A percentile compares a stretch with the other conserved stretches of the same genome.
Evolutionary conservation across 164 flowering plant species (phyloP).

Genomic region (Dillenia suffruticosa): DNA sequence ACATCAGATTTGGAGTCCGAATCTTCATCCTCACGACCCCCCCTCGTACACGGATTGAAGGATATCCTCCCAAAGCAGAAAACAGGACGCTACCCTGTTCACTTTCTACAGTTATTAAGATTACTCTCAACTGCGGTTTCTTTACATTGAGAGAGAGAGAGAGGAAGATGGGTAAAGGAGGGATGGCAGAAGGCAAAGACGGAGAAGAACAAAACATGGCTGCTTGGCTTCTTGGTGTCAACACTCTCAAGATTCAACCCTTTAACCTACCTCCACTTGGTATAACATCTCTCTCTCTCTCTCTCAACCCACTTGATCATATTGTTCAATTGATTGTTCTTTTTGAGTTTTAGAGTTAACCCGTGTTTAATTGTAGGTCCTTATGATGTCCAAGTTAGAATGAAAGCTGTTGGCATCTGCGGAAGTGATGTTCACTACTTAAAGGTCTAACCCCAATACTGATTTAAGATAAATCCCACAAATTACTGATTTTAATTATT

Average conservation of each 20-base stretch:
- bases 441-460: slow-evolving; percentile 37
- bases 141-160: no score
- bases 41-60: no score
- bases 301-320: neutral
- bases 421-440: slow-evolving; percentile 97
- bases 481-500: no score
- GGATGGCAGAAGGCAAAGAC: slow-evolving; percentile 24
- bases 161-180: slow-evolving; percentile 49
- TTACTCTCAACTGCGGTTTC: no score
- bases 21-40: no score
- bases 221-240: slow-evolving; percentile 86
- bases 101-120: no score
- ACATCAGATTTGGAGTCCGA: no score
- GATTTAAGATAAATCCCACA: no score
- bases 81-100: no score
- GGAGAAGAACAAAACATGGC: slow-evolving; percentile 80
- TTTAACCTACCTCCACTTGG: slow-evolving; percentile 84
- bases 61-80: no score
- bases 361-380: slow-evolving; percentile 40
- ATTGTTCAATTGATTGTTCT: neutral
- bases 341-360: neutral
- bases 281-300: slow-evolving; percentile 8
- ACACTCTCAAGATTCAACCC: slow-evolving; percentile 82
- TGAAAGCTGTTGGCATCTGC: slow-evolving; percentile 97
- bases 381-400: slow-evolving; percentile 75